Evolutionary conservation across 768 basidiomycete species (phyloP).

Genomic region (Rhodotorula babjevae): DNA sequence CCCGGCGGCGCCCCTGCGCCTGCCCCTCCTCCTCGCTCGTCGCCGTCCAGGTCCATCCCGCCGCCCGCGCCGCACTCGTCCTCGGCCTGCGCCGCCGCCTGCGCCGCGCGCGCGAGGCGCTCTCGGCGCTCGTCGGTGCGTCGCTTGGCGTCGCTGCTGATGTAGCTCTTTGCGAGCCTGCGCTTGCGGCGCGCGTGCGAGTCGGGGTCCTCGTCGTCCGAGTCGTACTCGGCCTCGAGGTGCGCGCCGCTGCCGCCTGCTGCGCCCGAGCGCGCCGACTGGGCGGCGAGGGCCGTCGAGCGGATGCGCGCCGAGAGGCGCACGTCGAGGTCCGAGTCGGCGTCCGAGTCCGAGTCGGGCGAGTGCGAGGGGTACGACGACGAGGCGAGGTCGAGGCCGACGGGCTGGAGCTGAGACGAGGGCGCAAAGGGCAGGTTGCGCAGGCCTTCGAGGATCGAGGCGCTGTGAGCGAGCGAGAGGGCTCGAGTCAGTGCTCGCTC

Average conservation of each 20-base stretch:
- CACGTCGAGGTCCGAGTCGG: slow-evolving; percentile 47
- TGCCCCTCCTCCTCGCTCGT: neutral
- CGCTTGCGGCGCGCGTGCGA: slow-evolving; percentile 3
- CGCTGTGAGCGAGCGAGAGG: slow-evolving; percentile 44
- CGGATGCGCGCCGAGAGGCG: slow-evolving; percentile 41
- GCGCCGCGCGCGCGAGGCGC: slow-evolving; percentile 6
- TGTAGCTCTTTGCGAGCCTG: slow-evolving; percentile 11
- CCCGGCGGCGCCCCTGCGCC: neutral
- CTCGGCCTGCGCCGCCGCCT: slow-evolving; percentile 1
- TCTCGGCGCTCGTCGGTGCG: slow-evolving; percentile 9
- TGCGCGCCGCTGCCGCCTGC: neutral
- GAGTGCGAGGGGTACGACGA: slow-evolving; percentile 40
- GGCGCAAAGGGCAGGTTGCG: slow-evolving; percentile 67
- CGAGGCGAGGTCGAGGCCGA: slow-evolving; percentile 63
- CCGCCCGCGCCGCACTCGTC: neutral
- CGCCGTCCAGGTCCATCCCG: neutral
- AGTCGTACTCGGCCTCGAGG: slow-evolving; percentile 12
- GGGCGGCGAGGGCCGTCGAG: neutral
- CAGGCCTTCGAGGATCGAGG: slow-evolving; percentile 57
- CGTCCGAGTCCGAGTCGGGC: slow-evolving; percentile 48
- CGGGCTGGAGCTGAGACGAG: slow-evolving; percentile 77
- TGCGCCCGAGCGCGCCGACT: neutral
- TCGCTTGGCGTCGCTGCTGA: neutral
- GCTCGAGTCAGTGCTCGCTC: neutral
- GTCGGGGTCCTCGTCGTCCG: slow-evolving; percentile 18